Conservation (phyloP, 108 stramenopile species). For the Skeletonema costatum region DNA sequence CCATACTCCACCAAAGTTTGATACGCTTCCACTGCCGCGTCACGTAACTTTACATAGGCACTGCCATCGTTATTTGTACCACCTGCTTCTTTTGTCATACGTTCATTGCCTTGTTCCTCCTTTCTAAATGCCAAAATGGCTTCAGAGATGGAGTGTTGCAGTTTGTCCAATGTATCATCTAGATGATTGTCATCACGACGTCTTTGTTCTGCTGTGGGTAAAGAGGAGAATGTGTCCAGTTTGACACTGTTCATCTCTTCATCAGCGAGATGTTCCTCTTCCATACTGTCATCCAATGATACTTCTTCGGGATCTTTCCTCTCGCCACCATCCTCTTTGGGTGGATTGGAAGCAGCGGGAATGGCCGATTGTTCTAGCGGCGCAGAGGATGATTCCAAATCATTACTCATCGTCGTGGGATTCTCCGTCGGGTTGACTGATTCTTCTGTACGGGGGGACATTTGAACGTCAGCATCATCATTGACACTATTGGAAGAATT, state of each 20-base stretch:
- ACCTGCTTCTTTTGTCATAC: background rate
- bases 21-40: conserved; percentile 19
- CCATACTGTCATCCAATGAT: background rate
- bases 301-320: background rate
- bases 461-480: background rate
- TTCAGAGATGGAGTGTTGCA: background rate
- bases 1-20: conserved; percentile 33
- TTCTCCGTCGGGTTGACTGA: background rate
- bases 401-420: background rate
- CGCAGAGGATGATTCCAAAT: background rate
- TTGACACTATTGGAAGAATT: background rate
- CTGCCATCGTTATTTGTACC: conserved; percentile 1
- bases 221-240: background rate
- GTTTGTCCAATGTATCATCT: conserved; percentile 1
- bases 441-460: background rate
- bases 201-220: background rate
- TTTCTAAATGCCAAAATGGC: conserved; percentile 1
- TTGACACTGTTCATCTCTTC: background rate
- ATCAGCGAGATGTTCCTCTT: background rate
- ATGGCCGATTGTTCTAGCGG: background rate
- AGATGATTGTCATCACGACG: background rate
- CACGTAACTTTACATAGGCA: conserved; percentile 21
- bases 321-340: background rate
- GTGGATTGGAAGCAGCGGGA: background rate
- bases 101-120: background rate